Conservation (phyloP, 345 rosid genomes). For the Acer campestre region DNA sequence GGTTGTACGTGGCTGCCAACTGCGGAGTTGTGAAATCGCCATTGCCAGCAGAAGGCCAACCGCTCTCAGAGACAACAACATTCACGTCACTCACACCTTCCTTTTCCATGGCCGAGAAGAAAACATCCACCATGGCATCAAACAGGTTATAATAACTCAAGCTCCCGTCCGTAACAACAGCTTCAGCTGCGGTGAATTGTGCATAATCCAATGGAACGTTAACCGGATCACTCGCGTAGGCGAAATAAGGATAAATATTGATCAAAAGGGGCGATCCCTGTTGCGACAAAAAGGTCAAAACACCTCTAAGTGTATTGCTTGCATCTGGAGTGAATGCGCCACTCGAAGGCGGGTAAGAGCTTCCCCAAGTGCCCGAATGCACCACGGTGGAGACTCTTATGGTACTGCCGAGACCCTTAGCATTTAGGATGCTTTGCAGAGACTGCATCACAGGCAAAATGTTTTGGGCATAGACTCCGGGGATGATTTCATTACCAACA, state of each 20-base stretch:
- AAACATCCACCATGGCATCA: no score
- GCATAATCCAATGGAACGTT: neutral
- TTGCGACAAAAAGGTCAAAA: neutral
- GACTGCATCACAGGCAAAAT: slow-evolving; percentile 7
- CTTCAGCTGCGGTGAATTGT: no score
- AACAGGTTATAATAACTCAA: no score
- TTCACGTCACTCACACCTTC: no score
- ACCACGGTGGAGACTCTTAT: neutral
- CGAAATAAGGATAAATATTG: slow-evolving; percentile 13
- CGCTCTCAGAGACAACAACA: no score
- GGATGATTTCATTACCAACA: slow-evolving; percentile 24
- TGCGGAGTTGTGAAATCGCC: no score
- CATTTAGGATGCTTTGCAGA: neutral
- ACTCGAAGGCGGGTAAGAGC: slow-evolving; percentile 20
- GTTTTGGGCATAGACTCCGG: neutral
- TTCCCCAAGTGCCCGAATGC: neutral
- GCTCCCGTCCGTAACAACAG: no score
- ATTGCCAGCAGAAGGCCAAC: no score
- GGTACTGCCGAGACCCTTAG: neutral
- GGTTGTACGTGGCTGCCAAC: no score
- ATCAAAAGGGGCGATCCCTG: neutral
- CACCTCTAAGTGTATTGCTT: neutral
- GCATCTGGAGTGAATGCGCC: slow-evolving; percentile 2
- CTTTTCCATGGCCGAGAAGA: no score
- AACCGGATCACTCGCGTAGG: neutral